Base-by-base conservation (phyloP, 306 rosid species). In the Abrus precatorius region DNA sequence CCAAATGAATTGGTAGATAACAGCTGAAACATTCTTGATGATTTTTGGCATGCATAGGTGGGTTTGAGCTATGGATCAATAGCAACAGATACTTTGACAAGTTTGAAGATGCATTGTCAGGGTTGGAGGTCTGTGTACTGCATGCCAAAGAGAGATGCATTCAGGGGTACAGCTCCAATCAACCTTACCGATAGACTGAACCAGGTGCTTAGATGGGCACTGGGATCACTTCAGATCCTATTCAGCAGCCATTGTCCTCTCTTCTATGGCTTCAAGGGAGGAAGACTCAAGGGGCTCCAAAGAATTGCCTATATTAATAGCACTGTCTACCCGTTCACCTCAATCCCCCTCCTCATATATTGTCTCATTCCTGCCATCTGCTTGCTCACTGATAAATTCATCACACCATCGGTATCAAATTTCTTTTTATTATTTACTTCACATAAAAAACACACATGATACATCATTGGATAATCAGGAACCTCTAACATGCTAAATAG, bases 41-140 rank as follows among this genome's bases (percentile, higher is more conserved):
- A 54, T 4, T 65, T 81, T 75, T 72, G 5, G 50, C 28, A 83
- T 48, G 28, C 61, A 77, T 93, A 94, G 98, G 85, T 92, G 2
- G 97, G 99, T 60, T 87, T 97, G 94, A 95, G 87, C 64, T 95
- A 95, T 53, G 99, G 95, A 59, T 95, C 99, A 7, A 82, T 91
- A 86, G 90, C 99, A 86, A 84, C 93, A 82, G 99, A 95, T 65
- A 87, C 86, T 55, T 84, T 95, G 20, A 90, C 97, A 36, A 91
- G 97, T 72, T 93, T 95, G 59, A 95, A 95, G 84, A 84, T 95
- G 95, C 99, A 95, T 83, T 86, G 85, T 64, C 95, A 89, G 34
- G 99, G 99, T 40, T 95, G 97, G 99, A 93, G 93, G 77, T 93
- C 99, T 5, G 86, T 95, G 50, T 95, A 95, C 76, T 95, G 97